Evolutionary conservation across 345 rosid species (phyloP).

Genomic region (thale cress (Arabidopsis thaliana)): TAIR10.1 NC_003076.8:5947001-5947500

Average conservation of each 20-base stretch:
- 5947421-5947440: background rate
- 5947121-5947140: background rate
- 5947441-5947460: background rate
- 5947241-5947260: background rate
- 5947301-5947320: background rate
- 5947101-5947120: constrained; percentile 20
- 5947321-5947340: background rate
- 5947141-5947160: background rate
- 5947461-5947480: background rate
- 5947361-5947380: background rate
- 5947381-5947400: background rate
- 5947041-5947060: background rate
- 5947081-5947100: background rate
- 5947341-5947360: constrained; percentile 1
- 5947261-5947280: background rate
- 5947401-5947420: constrained; percentile 7
- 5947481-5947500: background rate
- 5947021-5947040: background rate
- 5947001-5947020: constrained; percentile 12
- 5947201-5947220: constrained; percentile 4
- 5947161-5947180: background rate
- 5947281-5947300: constrained; percentile 12
- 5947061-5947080: constrained; percentile 18
- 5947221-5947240: constrained; percentile 3
- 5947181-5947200: background rate